Evolutionary conservation across 73 alveolate genomes (phyloP).

Genomic region (Durusdinium trenchii): DNA sequence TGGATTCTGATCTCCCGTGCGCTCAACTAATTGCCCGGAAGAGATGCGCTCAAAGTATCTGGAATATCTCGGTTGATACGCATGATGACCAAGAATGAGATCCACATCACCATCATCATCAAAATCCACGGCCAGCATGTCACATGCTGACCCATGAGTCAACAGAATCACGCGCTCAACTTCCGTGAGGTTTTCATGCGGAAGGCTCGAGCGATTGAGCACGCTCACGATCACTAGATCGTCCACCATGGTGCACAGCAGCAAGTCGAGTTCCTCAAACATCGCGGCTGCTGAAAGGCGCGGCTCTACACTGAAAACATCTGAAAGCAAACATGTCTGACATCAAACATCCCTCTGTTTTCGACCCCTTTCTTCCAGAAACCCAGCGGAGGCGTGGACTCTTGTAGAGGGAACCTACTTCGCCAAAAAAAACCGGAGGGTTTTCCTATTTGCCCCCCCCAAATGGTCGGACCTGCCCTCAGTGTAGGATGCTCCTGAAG

Average conservation of each 20-base stretch:
- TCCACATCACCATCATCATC: conserved; percentile 19
- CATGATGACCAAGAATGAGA: neutral
- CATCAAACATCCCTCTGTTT: no score
- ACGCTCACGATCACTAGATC: neutral
- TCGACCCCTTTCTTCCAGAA: no score
- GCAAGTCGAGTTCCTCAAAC: neutral
- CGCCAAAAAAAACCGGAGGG: no score
- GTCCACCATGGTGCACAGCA: neutral
- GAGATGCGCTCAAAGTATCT: conserved; percentile 34
- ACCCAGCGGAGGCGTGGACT: no score
- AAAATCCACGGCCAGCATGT: neutral
- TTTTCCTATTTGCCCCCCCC: no score
- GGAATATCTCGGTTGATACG: neutral
- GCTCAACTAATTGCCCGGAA: neutral
- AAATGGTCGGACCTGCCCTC: no score
- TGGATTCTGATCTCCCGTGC: neutral
- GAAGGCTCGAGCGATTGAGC: neutral
- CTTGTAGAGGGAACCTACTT: no score
- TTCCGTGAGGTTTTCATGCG: neutral
- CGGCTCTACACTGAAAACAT: no score
- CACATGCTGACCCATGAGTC: neutral
- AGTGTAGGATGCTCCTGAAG: no score
- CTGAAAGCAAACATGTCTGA: no score
- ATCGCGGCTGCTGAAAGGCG: no score
- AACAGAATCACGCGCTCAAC: neutral